Evolutionary conservation across 2,329 filamentous ascomycete genomes (phyloP).

Genomic region (Madurella mycetomatis): DNA sequence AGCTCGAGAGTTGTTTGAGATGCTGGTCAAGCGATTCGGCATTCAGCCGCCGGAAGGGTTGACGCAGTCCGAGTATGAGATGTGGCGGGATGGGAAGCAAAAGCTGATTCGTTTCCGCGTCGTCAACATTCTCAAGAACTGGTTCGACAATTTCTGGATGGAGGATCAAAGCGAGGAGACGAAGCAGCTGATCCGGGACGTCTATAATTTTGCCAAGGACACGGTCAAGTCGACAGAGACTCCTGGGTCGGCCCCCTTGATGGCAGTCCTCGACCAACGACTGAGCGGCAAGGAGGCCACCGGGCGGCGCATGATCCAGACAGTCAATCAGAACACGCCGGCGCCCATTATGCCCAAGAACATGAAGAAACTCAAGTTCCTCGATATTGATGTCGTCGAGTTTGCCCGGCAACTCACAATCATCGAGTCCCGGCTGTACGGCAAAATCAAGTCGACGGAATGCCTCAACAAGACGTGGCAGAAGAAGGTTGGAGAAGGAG

Average conservation of each 20-base stretch:
- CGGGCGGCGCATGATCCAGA: constrained; percentile 81
- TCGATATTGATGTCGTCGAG: constrained; percentile 92
- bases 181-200: constrained; percentile 77
- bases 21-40: constrained; percentile 85
- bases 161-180: constrained; percentile 82
- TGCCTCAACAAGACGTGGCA: constrained; percentile 99
- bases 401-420: constrained; percentile 98
- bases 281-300: constrained; percentile 83
- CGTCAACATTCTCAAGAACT: constrained; percentile 95
- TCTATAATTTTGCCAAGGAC: constrained; percentile 86
- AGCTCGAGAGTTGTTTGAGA: constrained; percentile 84
- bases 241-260: constrained; percentile 77
- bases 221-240: constrained; percentile 92
- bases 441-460: constrained; percentile 92
- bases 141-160: constrained; percentile 99
- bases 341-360: constrained; percentile 94
- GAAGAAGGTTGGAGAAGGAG: constrained; percentile 80
- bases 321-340: constrained; percentile 75
- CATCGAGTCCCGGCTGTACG: constrained; percentile 90
- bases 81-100: constrained; percentile 91
- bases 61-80: constrained; percentile 68
- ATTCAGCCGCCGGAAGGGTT: constrained; percentile 87
- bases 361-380: constrained; percentile 98
- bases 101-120: constrained; percentile 94
- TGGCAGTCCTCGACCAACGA: constrained; percentile 83